These are phyloP conservation scores for Ophiostoma angusticollis DNA, from an alignment of 2,329 filamentous ascomycete species.

Conservation along the genomic window DNA sequence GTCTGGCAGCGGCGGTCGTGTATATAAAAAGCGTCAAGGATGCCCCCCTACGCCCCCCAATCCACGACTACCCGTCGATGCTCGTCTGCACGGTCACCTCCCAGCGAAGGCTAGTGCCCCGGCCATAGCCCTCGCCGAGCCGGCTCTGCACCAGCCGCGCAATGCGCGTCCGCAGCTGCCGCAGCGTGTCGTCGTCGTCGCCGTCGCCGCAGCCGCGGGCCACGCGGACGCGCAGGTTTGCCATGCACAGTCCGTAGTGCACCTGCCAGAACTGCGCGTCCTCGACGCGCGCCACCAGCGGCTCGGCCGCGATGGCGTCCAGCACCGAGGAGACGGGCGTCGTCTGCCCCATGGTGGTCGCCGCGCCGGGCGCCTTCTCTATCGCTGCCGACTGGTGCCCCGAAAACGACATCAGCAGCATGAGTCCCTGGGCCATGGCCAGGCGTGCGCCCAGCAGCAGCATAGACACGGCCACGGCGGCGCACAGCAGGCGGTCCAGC, in stretches of 20 bases:
- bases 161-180: conserved; percentile 63
- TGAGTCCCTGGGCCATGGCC: conserved; percentile 74
- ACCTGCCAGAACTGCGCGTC: conserved; percentile 98
- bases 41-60: background rate
- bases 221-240: conserved; percentile 73
- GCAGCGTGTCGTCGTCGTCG: conserved; percentile 62
- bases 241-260: conserved; percentile 93
- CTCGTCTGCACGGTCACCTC: conserved; percentile 81
- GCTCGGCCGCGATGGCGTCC: conserved; percentile 71
- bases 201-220: conserved; percentile 56
- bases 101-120: conserved; percentile 69
- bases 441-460: conserved; percentile 73
- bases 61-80: conserved; percentile 19
- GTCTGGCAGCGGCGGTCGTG: too few relatives aligned
- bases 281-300: conserved; percentile 62
- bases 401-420: conserved; percentile 87
- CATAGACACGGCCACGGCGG: conserved; percentile 76
- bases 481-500: conserved; percentile 72
- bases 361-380: background rate
- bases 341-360: background rate
- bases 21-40: too few relatives aligned
- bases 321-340: conserved; percentile 55
- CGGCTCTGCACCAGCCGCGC: conserved; percentile 70
- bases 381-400: conserved; percentile 13
- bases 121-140: conserved; percentile 77